Percentiles rank a stretch among this genome's conserved stretches.
These are phyloP conservation scores for Quercus parvula DNA, from an alignment of 306 rosid genomes.

Conservation along the genomic window DNA sequence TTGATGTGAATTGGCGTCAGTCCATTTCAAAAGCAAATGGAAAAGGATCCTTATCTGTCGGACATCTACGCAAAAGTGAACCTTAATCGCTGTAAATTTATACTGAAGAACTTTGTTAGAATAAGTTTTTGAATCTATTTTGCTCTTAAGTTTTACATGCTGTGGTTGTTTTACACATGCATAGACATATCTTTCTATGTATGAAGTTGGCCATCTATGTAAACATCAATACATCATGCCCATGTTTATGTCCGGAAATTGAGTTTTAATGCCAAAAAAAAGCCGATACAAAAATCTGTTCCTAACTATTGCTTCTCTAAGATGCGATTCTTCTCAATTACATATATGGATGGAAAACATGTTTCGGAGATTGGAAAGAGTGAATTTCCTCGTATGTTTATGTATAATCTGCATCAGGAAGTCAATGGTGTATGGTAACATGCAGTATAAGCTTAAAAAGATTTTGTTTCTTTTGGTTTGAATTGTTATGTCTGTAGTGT, in stretches of 20 bases:
- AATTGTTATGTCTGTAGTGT: not conserved
- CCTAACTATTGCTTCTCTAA: not conserved
- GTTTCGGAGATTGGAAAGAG: not conserved
- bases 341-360: not conserved
- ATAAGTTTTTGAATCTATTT: not conserved
- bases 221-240: not conserved
- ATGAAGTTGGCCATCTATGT: not conserved
- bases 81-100: not conserved
- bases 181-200: not conserved
- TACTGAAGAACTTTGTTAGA: not conserved
- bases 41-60: too few species aligned
- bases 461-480: not conserved
- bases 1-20: too few species aligned
- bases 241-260: not conserved
- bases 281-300: not conserved
- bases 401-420: not conserved
- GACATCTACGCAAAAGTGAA: not conserved
- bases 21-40: too few species aligned
- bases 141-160: not conserved
- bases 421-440: not conserved
- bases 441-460: not conserved
- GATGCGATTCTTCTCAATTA: not conserved
- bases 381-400: not conserved
- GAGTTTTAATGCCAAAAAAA: not conserved
- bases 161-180: not conserved